Evolutionary conservation across 768 basidiomycete genomes (phyloP).

Genomic region (Boletus barrowsii): DNA sequence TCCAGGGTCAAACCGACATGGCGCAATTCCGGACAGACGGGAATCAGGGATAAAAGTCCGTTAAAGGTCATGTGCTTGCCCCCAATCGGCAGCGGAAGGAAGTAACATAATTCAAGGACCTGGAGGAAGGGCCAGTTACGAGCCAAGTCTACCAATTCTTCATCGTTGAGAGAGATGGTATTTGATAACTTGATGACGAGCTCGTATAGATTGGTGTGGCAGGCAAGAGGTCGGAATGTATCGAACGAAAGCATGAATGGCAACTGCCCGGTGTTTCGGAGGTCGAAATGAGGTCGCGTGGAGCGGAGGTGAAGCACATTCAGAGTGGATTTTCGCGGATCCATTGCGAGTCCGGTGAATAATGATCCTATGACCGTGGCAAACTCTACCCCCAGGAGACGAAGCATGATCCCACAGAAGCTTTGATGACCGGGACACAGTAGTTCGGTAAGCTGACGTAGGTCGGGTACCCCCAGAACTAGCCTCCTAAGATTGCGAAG

Average conservation of each 20-base stretch:
- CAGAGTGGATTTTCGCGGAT: neutral
- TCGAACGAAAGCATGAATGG: neutral
- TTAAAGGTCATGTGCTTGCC: neutral
- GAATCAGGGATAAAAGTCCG: neutral
- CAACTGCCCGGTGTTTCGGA: neutral
- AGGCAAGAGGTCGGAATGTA: neutral
- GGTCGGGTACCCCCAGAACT: neutral
- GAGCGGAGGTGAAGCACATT: neutral
- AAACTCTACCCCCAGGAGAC: neutral
- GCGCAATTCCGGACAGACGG: neutral
- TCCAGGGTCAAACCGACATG: neutral
- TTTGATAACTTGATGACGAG: neutral
- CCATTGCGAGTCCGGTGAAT: neutral
- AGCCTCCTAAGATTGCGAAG: neutral
- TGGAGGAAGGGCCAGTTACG: neutral
- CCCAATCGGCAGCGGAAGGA: accelerated
- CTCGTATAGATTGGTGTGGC: neutral
- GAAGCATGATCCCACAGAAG: neutral
- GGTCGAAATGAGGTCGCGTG: too few species aligned
- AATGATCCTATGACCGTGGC: neutral
- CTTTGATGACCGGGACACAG: neutral
- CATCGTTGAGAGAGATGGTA: neutral
- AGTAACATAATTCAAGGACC: neutral
- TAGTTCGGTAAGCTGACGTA: neutral
- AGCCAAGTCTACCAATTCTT: neutral